phyloP scores from a whole-genome alignment of 129 eudicot species.

The Heracleum sosnowskyi region DNA sequence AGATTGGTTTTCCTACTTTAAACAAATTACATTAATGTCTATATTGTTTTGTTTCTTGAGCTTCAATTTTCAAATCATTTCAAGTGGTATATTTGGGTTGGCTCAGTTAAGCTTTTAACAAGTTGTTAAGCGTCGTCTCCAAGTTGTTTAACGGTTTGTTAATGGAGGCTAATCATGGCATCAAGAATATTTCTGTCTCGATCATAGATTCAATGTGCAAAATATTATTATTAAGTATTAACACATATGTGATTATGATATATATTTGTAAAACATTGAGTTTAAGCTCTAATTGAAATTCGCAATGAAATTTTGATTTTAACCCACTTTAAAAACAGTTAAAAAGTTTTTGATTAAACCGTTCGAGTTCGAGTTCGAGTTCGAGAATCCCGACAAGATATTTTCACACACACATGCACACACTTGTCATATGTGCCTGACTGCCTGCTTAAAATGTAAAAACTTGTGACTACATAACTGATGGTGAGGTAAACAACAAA shows the following conservation, averaged over 20 bases:
- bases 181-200: not conserved
- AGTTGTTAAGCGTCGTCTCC: constrained; percentile 46
- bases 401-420: not conserved
- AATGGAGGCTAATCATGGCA: not conserved
- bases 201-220: constrained; percentile 12
- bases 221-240: not conserved
- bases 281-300: no score
- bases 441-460: no score
- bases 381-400: no score
- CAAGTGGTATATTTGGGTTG: constrained; percentile 17
- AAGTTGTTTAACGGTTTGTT: constrained; percentile 13
- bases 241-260: not conserved
- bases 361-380: no score
- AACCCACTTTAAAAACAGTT: no score
- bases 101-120: constrained; percentile 14
- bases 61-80: not conserved
- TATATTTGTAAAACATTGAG: no score
- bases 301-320: no score
- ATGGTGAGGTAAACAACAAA: not conserved
- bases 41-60: constrained; percentile 13
- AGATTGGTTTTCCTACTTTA: constrained; percentile 1
- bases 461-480: not conserved
- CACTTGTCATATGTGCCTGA: no score
- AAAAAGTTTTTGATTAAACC: no score
- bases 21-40: constrained; percentile 11